Percentiles rank a stretch among this genome's conserved stretches.
Conservation (phyloP, 768 basidiomycete species). For the Cystobasidiopsis lactophilus region DNA sequence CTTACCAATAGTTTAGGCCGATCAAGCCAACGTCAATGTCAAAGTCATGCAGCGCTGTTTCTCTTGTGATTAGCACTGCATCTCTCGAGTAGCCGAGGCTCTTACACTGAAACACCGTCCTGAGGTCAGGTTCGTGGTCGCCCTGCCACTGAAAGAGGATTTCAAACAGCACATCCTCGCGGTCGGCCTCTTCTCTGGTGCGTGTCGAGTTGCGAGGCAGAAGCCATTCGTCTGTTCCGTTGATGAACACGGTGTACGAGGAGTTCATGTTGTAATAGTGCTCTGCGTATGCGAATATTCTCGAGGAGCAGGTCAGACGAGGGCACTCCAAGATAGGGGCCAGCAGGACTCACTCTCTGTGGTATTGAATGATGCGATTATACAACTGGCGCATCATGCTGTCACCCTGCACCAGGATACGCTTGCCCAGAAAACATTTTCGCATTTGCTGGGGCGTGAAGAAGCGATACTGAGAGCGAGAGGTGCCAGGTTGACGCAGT, state of each 20-base stretch:
- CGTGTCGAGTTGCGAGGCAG: not conserved
- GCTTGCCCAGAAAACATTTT: not conserved
- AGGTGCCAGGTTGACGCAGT: not conserved
- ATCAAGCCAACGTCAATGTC: not conserved
- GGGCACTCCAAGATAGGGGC: too few relatives aligned
- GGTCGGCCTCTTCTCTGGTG: not conserved
- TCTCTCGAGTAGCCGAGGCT: not conserved
- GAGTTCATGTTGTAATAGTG: not conserved
- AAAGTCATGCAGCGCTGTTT: not conserved
- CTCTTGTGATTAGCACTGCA: not conserved
- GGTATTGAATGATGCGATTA: not conserved
- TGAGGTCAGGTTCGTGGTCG: not conserved
- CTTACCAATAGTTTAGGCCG: slow-evolving; percentile 1
- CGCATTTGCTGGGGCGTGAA: not conserved
- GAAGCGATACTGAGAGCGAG: not conserved
- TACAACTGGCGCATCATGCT: slow-evolving; percentile 1
- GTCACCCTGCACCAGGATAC: not conserved
- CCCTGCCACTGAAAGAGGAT: not conserved
- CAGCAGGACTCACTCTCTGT: too few relatives aligned
- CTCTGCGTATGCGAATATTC: not conserved
- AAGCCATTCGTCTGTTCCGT: not conserved
- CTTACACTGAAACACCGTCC: not conserved
- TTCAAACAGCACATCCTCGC: not conserved
- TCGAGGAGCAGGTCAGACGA: too few relatives aligned
- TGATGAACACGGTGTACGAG: not conserved